Evolutionary conservation across 148 eudicot species (phyloP).

Genomic region (Nyssa sinensis): DNA sequence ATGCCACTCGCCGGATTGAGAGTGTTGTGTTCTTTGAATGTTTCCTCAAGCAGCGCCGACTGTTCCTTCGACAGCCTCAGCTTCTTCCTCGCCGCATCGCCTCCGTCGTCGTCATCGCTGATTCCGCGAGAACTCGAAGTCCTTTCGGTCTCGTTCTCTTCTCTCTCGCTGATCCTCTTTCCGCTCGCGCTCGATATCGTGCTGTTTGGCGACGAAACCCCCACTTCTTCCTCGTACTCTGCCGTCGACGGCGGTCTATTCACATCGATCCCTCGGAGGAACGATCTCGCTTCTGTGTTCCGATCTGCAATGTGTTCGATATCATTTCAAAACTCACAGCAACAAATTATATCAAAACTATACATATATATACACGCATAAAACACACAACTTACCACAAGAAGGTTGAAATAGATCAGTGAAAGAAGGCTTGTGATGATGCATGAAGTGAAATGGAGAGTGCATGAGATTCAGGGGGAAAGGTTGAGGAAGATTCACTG

Average conservation of each 20-base stretch:
- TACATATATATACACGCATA: background rate
- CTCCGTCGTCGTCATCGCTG: slow-evolving; percentile 27
- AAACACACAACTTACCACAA: slow-evolving; percentile 4
- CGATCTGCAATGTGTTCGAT: background rate
- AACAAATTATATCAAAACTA: too few relatives aligned
- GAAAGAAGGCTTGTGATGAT: background rate
- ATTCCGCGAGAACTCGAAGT: slow-evolving; percentile 12
- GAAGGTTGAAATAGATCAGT: slow-evolving; percentile 7
- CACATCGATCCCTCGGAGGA: slow-evolving; percentile 28
- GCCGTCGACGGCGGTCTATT: slow-evolving; percentile 29
- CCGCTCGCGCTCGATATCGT: slow-evolving; percentile 56
- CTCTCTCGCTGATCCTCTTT: slow-evolving; percentile 42
- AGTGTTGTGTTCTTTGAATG: slow-evolving; percentile 62
- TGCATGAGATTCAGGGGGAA: slow-evolving; percentile 6
- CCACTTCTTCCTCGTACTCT: slow-evolving; percentile 37
- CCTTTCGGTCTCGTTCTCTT: slow-evolving; percentile 29
- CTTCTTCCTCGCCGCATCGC: slow-evolving; percentile 51
- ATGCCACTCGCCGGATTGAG: slow-evolving; percentile 63
- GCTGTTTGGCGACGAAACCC: slow-evolving; percentile 71
- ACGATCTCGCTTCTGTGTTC: slow-evolving; percentile 20
- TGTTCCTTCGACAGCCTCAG: slow-evolving; percentile 64
- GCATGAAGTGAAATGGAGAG: background rate
- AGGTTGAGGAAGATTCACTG: slow-evolving; percentile 10
- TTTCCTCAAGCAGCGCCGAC: slow-evolving; percentile 58
- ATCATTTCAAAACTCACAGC: too few relatives aligned